A percentile compares a stretch with the other conserved stretches of the same genome.
Conservation (phyloP, 371 early-diverging fungal genomes). For the Choanephora cucurbitarum region DNA sequence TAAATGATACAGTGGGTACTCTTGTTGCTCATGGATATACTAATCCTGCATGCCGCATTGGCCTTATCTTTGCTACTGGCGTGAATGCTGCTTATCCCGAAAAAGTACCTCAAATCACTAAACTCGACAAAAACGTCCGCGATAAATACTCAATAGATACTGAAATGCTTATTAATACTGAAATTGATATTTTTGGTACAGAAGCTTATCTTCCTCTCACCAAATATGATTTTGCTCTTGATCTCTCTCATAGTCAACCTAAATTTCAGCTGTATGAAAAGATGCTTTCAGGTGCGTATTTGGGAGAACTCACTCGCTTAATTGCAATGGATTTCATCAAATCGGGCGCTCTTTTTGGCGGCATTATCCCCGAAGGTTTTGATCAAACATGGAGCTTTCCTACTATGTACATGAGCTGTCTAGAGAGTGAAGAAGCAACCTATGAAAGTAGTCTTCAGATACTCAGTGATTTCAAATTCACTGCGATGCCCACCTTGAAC, state of each 20-base stretch:
- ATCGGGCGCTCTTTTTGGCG: constrained; percentile 67
- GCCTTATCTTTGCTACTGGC: constrained; percentile 92
- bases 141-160: constrained; percentile 36
- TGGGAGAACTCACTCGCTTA: constrained; percentile 87
- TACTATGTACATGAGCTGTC: constrained; percentile 70
- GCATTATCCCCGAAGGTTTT: constrained; percentile 58
- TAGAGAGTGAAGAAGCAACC: constrained; percentile 35
- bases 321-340: constrained; percentile 72
- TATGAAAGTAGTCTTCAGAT: constrained; percentile 23
- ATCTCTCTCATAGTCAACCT: constrained; percentile 73
- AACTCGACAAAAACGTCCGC: constrained; percentile 23
- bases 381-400: constrained; percentile 70
- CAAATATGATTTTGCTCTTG: constrained; percentile 78
- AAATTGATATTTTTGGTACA: constrained; percentile 79
- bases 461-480: constrained; percentile 22
- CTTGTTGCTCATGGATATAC: constrained; percentile 83
- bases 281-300: constrained; percentile 90
- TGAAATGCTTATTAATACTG: constrained; percentile 88
- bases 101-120: constrained; percentile 23
- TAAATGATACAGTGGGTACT: constrained; percentile 95
- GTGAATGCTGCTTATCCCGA: constrained; percentile 75
- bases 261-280: constrained; percentile 89
- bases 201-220: constrained; percentile 75
- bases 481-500: constrained; percentile 32
- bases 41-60: constrained; percentile 77